A percentile compares a stretch with the other conserved stretches of the same genome.
Conservation (phyloP, 495 filamentous ascomycete genomes). For the Penicillium turbatum region DNA sequence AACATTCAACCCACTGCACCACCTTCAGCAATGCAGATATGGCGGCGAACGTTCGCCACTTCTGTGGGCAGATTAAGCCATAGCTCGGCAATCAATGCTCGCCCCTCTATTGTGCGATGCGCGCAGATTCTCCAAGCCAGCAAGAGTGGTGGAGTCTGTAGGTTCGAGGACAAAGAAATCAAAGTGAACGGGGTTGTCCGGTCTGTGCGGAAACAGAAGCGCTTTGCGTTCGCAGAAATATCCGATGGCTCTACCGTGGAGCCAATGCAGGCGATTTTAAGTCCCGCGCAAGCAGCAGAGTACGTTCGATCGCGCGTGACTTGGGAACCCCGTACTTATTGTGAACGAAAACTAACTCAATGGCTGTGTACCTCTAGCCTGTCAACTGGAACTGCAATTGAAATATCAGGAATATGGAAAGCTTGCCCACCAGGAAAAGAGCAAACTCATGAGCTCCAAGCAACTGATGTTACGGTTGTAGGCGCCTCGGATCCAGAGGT, state of each 20-base stretch:
- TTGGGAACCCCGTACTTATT: neutral
- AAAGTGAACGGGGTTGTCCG: slow-evolving; percentile 76
- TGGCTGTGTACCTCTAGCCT: slow-evolving; percentile 49
- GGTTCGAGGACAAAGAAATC: slow-evolving; percentile 42
- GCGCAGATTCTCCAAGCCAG: slow-evolving; percentile 37
- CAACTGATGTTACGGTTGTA: slow-evolving; percentile 60
- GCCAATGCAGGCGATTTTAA: slow-evolving; percentile 77
- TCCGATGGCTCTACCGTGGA: slow-evolving; percentile 81
- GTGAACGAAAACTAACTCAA: slow-evolving; percentile 5
- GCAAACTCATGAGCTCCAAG: slow-evolving; percentile 79
- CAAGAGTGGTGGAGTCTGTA: slow-evolving; percentile 24
- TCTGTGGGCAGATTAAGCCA: slow-evolving; percentile 34
- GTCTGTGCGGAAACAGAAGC: slow-evolving; percentile 83
- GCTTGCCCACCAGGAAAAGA: slow-evolving; percentile 61
- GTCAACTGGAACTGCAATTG: slow-evolving; percentile 72
- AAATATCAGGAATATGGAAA: slow-evolving; percentile 74
- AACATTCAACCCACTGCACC: slow-evolving; percentile 12
- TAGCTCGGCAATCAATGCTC: slow-evolving; percentile 13
- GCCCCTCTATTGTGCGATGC: slow-evolving; percentile 30
- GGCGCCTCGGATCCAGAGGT: slow-evolving; percentile 77
- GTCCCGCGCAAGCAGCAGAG: slow-evolving; percentile 70
- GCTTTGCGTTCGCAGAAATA: slow-evolving; percentile 73
- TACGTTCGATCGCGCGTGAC: slow-evolving; percentile 41
- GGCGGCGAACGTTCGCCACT: slow-evolving; percentile 41
- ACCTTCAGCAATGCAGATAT: slow-evolving; percentile 40